Percentiles rank a stretch among this genome's conserved stretches.
Conservation (phyloP, 495 filamentous ascomycete species). For the Penicillium bialowiezense region DNA sequence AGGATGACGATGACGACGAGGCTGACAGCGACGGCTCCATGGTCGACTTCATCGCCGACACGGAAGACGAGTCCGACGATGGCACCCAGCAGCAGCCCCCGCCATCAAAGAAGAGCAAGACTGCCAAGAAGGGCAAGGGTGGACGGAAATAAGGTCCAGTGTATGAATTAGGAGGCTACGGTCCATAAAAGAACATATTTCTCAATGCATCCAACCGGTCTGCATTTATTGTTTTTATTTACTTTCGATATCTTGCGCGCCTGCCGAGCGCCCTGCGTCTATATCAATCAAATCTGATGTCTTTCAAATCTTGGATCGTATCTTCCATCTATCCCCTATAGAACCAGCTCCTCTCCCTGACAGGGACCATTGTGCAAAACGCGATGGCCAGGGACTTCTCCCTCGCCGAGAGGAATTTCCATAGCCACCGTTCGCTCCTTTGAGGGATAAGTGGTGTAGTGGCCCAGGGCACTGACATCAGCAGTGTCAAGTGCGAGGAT, state of each 20-base stretch:
- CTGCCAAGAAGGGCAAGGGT: conserved; percentile 33
- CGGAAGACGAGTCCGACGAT: conserved; percentile 41
- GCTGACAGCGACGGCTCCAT: conserved; percentile 42
- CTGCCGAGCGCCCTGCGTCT: conserved; percentile 10
- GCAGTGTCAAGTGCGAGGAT: conserved; percentile 49
- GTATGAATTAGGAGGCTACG: conserved; percentile 18
- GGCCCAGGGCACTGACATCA: conserved; percentile 45
- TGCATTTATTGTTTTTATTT: conserved; percentile 8
- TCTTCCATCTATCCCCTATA: background rate
- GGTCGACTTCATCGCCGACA: conserved; percentile 46
- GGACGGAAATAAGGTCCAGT: conserved; percentile 27
- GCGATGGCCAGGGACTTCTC: conserved; percentile 37
- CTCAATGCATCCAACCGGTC: conserved; percentile 10
- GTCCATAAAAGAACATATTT: conserved; percentile 16
- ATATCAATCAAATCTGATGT: conserved; percentile 1
- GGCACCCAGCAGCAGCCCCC: conserved; percentile 30
- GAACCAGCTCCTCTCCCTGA: conserved; percentile 21
- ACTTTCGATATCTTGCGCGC: conserved; percentile 10
- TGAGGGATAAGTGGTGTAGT: conserved; percentile 48
- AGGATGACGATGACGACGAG: conserved; percentile 43
- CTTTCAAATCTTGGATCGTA: background rate
- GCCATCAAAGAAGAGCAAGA: conserved; percentile 39
- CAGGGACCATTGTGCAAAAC: conserved; percentile 43
- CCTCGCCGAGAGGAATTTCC: conserved; percentile 38
- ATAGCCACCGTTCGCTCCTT: conserved; percentile 37